phyloP scores from a whole-genome alignment of 228 moss, liverwort and hornwort species.

The Sphagnum magellanicum region DNA sequence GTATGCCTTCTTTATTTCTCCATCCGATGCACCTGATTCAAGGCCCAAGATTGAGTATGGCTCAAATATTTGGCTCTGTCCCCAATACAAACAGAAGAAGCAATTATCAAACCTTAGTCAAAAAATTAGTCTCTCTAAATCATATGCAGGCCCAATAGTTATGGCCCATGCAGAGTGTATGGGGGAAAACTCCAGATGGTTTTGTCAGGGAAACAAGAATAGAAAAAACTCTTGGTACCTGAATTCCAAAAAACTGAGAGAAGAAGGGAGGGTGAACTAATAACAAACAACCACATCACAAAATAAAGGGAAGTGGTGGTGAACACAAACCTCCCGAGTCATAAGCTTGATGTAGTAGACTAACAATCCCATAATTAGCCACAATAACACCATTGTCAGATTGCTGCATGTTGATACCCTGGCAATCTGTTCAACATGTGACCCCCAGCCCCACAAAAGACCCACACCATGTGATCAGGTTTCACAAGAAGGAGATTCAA shows the following conservation, averaged over 20 bases:
- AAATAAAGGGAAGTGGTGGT: neutral
- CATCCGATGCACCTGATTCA: conserved; percentile 63
- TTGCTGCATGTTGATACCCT: conserved; percentile 73
- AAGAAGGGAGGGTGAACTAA: neutral
- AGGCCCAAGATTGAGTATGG: conserved; percentile 86
- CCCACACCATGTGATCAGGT: neutral
- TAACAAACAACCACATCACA: neutral
- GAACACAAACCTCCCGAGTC: conserved; percentile 61
- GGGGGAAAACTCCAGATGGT: too few species aligned
- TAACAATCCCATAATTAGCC: conserved; percentile 83
- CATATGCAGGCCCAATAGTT: too few species aligned
- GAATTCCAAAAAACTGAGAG: too few species aligned
- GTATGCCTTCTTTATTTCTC: conserved; percentile 92
- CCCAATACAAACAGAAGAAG: conserved; percentile 1
- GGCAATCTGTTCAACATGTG: conserved; percentile 49
- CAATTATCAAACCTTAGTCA: neutral
- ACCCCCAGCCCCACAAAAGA: neutral
- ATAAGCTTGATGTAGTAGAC: conserved; percentile 80
- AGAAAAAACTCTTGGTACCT: too few species aligned
- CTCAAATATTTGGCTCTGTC: conserved; percentile 77
- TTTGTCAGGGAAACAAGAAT: too few species aligned
- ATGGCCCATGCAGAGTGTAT: too few species aligned
- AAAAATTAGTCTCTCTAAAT: too few species aligned
- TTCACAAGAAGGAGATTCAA: neutral
- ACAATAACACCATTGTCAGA: conserved; percentile 58